Evolutionary conservation across 23 red algal genomes (phyloP).

Genomic region (Cyanidiococcus yangmingshanensis): DNA sequence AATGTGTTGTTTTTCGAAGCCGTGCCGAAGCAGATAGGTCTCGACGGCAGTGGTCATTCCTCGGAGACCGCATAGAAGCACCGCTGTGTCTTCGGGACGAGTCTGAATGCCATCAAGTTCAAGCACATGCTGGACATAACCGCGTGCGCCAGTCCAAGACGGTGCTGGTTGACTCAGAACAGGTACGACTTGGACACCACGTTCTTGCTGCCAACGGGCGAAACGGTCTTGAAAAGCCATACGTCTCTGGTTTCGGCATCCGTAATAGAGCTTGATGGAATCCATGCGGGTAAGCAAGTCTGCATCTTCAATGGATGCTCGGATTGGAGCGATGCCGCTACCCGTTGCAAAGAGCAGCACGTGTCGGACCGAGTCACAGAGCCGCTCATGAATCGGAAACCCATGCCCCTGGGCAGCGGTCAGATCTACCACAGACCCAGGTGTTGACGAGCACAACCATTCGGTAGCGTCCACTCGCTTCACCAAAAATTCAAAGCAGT

Average conservation of each 20-base stretch:
- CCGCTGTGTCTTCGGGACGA: constrained; percentile 39
- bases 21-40: constrained; percentile 19
- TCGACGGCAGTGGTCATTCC: constrained; percentile 55
- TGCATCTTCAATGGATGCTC: constrained; percentile 76
- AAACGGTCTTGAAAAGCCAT: constrained; percentile 76
- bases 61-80: constrained; percentile 49
- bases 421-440: background rate
- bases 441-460: background rate
- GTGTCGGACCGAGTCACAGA: constrained; percentile 15
- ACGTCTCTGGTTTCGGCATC: constrained; percentile 36
- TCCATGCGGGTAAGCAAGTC: constrained; percentile 13
- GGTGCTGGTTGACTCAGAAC: constrained; percentile 44
- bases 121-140: constrained; percentile 69
- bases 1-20: constrained; percentile 49
- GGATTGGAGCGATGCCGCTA: constrained; percentile 79
- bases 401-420: background rate
- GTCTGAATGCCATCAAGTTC: constrained; percentile 44
- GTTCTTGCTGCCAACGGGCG: constrained; percentile 46
- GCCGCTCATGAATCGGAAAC: background rate
- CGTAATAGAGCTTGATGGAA: constrained; percentile 72
- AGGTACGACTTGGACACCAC: constrained; percentile 60
- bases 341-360: constrained; percentile 77
- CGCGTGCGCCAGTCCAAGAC: constrained; percentile 46
- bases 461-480: background rate
- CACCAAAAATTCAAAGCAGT: background rate